Evolutionary conservation across 1,139 yeast species (phyloP).

Genomic region (Nakaseomyces bracarensis): DNA sequence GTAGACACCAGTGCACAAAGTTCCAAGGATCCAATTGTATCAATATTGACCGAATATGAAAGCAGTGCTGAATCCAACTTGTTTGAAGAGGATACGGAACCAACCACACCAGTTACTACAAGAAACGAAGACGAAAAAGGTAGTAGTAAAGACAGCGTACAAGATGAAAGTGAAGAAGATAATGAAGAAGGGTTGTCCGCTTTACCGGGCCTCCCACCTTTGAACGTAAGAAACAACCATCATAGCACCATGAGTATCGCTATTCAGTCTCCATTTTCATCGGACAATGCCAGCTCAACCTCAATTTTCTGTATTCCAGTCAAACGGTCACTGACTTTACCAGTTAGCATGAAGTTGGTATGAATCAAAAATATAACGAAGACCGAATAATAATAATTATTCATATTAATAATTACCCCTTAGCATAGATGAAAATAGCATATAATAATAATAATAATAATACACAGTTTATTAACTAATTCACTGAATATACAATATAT

Average conservation of each 20-base stretch:
- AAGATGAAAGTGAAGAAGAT: too few species aligned
- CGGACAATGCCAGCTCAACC: constrained; percentile 8
- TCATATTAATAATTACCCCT: neutral
- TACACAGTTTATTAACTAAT: too few species aligned
- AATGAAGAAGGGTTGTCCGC: too few species aligned
- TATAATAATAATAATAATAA: too few species aligned
- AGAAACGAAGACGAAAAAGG: constrained; percentile 6
- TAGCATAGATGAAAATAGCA: too few species aligned
- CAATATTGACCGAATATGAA: constrained; percentile 19
- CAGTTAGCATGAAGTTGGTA: constrained; percentile 28
- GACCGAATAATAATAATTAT: constrained; percentile 5
- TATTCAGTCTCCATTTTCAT: constrained; percentile 10
- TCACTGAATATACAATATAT: too few species aligned
- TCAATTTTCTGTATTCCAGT: constrained; percentile 18
- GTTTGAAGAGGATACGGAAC: constrained; percentile 4
- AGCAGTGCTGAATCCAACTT: constrained; percentile 1
- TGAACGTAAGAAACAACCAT: constrained; percentile 5
- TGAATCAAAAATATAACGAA: too few species aligned
- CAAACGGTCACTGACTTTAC: constrained; percentile 27
- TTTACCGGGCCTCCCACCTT: neutral
- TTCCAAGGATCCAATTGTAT: constrained; percentile 17
- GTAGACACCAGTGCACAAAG: constrained; percentile 5
- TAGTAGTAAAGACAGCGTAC: too few species aligned
- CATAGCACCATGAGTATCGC: constrained; percentile 9
- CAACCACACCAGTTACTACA: constrained; percentile 7